phyloP scores from a whole-genome alignment of 2,329 filamentous ascomycete species.

The Furcasterigmium furcatum region DNA sequence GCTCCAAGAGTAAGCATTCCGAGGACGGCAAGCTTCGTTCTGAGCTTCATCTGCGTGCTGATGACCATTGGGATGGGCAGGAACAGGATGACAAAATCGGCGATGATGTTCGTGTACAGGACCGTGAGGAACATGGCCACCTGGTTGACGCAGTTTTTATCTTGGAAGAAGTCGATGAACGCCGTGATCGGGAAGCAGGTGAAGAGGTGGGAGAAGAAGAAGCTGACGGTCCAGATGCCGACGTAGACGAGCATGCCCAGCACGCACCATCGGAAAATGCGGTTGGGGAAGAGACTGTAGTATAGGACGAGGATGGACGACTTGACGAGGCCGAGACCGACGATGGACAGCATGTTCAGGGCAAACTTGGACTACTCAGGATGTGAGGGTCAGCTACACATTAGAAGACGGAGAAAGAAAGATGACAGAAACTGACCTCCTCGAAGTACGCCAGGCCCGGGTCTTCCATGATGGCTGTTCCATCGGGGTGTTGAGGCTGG shows the following conservation, averaged over 20 bases:
- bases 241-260: constrained; percentile 19
- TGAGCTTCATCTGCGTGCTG: constrained; percentile 17
- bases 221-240: constrained; percentile 16
- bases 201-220: constrained; percentile 21
- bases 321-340: constrained; percentile 25
- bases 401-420: not conserved
- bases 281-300: constrained; percentile 23
- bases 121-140: constrained; percentile 16
- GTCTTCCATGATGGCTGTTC: constrained; percentile 10
- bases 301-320: constrained; percentile 28
- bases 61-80: constrained; percentile 21
- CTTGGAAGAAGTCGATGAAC: constrained; percentile 18
- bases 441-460: constrained; percentile 10
- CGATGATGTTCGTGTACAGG: constrained; percentile 16
- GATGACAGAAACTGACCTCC: constrained; percentile 1
- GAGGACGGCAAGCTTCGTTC: constrained; percentile 18
- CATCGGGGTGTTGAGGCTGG: constrained; percentile 9
- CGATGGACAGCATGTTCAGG: constrained; percentile 21
- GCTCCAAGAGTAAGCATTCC: constrained; percentile 20
- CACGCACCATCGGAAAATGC: constrained; percentile 19
- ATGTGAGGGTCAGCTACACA: not conserved
- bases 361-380: constrained; percentile 6
- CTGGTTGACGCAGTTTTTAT: constrained; percentile 17
- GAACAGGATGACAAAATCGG: constrained; percentile 19
- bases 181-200: constrained; percentile 19